phyloP scores from a whole-genome alignment of 2,329 filamentous ascomycete genomes.

The Fusarium foetens region DNA sequence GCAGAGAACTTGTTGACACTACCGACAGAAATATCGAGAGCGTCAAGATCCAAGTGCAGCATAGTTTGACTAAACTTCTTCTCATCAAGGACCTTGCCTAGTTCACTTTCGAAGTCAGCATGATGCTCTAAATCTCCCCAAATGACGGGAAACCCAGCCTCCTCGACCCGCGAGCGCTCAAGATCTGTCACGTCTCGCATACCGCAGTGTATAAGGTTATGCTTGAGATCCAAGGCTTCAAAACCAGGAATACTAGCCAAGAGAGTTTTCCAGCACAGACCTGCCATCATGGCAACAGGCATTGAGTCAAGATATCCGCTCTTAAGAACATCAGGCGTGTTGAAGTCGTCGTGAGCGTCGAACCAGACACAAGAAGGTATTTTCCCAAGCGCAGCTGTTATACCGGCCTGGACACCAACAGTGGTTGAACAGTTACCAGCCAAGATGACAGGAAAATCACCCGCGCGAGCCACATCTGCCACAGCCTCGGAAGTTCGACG shows the following conservation, averaged over 20 bases:
- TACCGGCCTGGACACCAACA: conserved; percentile 44
- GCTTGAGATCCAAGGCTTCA: conserved; percentile 13
- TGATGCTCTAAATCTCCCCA: conserved; percentile 40
- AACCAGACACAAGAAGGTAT: conserved; percentile 53
- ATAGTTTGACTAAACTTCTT: conserved; percentile 34
- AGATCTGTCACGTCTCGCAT: conserved; percentile 13
- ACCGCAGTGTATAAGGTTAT: conserved; percentile 1
- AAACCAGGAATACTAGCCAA: conserved; percentile 37
- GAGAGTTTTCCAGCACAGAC: conserved; percentile 41
- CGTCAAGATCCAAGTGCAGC: conserved; percentile 52
- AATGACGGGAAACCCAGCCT: conserved; percentile 45
- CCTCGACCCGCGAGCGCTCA: conserved; percentile 33
- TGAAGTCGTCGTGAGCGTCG: conserved; percentile 56
- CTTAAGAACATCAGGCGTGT: conserved; percentile 41
- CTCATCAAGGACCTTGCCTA: conserved; percentile 18
- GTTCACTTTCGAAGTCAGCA: conserved; percentile 27
- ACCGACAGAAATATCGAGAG: conserved; percentile 48
- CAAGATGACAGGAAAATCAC: background rate
- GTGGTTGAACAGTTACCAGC: conserved; percentile 9
- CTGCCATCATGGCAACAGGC: conserved; percentile 43
- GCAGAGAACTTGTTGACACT: conserved; percentile 51
- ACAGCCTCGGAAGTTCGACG: background rate
- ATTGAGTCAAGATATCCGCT: conserved; percentile 46
- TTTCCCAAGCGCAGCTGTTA: conserved; percentile 25
- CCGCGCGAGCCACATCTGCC: background rate